Evolutionary conservation across 164 flowering plant genomes (phyloP).

Genomic region (Liriodendron chinense): DNA sequence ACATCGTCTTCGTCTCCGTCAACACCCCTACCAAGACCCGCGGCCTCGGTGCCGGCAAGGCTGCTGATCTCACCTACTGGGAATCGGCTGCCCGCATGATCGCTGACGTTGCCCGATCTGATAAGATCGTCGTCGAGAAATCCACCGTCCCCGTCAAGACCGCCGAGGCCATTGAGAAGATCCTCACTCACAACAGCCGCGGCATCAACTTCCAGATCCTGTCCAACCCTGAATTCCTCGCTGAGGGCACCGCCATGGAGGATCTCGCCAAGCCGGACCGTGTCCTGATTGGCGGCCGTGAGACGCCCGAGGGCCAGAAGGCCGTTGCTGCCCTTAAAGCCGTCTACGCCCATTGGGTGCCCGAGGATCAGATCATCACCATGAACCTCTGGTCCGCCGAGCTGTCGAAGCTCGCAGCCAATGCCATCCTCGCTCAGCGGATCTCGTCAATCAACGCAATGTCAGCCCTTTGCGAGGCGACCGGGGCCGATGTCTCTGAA

Average conservation of each 20-base stretch:
- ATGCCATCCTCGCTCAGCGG: constrained; percentile 22
- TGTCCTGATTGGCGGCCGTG: constrained; percentile 29
- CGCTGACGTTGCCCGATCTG: constrained; percentile 25
- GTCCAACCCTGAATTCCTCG: constrained; percentile 28
- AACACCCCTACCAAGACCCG: constrained; percentile 27
- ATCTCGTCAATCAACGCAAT: constrained; percentile 25
- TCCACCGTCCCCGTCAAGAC: constrained; percentile 34
- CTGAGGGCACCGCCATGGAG: constrained; percentile 24
- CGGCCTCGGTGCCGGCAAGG: constrained; percentile 29
- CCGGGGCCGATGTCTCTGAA: constrained; percentile 24
- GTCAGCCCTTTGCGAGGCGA: constrained; percentile 27
- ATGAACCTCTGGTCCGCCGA: neutral
- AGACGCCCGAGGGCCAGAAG: constrained; percentile 25
- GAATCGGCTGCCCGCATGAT: constrained; percentile 32
- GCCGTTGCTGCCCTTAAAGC: constrained; percentile 15
- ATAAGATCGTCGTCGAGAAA: constrained; percentile 34
- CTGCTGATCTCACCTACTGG: constrained; percentile 30
- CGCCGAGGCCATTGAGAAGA: constrained; percentile 31
- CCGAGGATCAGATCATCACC: constrained; percentile 13
- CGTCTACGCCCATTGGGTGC: constrained; percentile 25
- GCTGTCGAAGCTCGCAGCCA: constrained; percentile 25
- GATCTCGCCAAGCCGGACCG: constrained; percentile 23
- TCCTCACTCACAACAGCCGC: constrained; percentile 22
- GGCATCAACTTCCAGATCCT: constrained; percentile 26
- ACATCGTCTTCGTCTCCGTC: constrained; percentile 26